Evolutionary conservation across 1,284 basidiomycete species (phyloP), one percentile per base, ranked within the genome.

Genomic region (Tremellales sp.): DNA sequence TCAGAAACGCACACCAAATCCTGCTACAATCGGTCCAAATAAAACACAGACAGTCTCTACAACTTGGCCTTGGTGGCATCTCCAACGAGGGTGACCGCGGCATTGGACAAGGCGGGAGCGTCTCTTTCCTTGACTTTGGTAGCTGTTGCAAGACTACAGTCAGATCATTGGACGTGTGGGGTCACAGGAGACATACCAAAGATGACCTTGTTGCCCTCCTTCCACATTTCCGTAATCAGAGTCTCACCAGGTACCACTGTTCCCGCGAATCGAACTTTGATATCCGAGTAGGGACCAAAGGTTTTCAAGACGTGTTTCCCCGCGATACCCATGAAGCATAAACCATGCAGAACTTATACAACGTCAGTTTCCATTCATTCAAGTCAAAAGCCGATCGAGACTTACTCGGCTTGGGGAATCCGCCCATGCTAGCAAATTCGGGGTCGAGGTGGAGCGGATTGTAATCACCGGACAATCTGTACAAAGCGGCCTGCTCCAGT

Each of bases 371-470:
- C 13, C 12, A 12, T 36, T 19, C n/a, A 45, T 22, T 13, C n/a
- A 8, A 16, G 19, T 2, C 19, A n/a, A 14, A 36, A 9, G 9
- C 24, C 27, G 37, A 25, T 8, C n/a, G 8, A 25, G 2, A 58
- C 66, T 56, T 44, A 72, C 66, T 90, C 1, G 94, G 94, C 71
- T 83, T 84, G 60, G 93, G 85, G 70, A 97, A 98, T 1, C 94
- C 95, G 31, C 93, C 95, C 39, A 97, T 84, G 19, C 85, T 83
- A 9, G 95, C 90, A 66, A 97, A 98, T 56, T 87, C 82, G 3
- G 95, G 93, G 52, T 87, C 83, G 57, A 98, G 90, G 71, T 97
- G 93, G 39, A 97, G 77, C 19, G 93, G 93, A 70, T 97, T 98
- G 52, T 76, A 79, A 73, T 95, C 92, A 2, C 92, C 91, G 61